These are phyloP conservation scores for Colletotrichum sp. DNA, from an alignment of 2,329 filamentous ascomycete species.

Conservation along the genomic window DNA sequence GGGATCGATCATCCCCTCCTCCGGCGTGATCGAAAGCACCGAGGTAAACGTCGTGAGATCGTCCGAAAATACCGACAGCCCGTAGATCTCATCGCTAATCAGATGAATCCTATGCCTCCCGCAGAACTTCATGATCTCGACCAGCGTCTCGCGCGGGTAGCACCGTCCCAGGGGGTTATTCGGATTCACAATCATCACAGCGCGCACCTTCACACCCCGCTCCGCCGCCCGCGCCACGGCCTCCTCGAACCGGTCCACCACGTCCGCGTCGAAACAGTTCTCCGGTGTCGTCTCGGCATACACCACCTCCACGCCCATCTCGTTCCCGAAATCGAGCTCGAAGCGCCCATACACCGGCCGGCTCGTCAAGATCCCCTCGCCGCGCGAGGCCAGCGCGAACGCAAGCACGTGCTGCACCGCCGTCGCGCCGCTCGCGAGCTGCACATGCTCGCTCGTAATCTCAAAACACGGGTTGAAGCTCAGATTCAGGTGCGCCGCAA, in stretches of 20 bases:
- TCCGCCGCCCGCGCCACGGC: slow-evolving; percentile 38
- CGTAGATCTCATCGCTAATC: slow-evolving; percentile 65
- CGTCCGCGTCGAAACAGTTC: slow-evolving; percentile 47
- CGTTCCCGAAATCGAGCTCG: slow-evolving; percentile 50
- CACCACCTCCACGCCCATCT: slow-evolving; percentile 41
- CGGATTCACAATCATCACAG: slow-evolving; percentile 56
- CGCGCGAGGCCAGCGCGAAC: slow-evolving; percentile 40
- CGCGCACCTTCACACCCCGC: slow-evolving; percentile 43
- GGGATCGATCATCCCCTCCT: slow-evolving; percentile 46
- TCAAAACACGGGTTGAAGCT: slow-evolving; percentile 35
- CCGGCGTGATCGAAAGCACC: slow-evolving; percentile 48
- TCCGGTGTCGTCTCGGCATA: slow-evolving; percentile 48
- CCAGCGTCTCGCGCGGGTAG: slow-evolving; percentile 46
- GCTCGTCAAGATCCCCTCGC: slow-evolving; percentile 43
- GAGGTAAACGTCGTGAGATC: slow-evolving; percentile 48
- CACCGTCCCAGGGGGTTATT: slow-evolving; percentile 57
- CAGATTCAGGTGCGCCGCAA: slow-evolving; percentile 42
- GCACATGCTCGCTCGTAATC: slow-evolving; percentile 34
- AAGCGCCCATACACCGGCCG: slow-evolving; percentile 53
- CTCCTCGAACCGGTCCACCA: slow-evolving; percentile 49
- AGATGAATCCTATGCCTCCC: slow-evolving; percentile 54
- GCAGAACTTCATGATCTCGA: slow-evolving; percentile 53
- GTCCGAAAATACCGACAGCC: slow-evolving; percentile 47
- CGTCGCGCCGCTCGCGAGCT: slow-evolving; percentile 39
- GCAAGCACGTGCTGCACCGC: slow-evolving; percentile 44